Conservation (phyloP, 2,329 filamentous ascomycete species). For the Aspergillus luchuensis region DNA sequence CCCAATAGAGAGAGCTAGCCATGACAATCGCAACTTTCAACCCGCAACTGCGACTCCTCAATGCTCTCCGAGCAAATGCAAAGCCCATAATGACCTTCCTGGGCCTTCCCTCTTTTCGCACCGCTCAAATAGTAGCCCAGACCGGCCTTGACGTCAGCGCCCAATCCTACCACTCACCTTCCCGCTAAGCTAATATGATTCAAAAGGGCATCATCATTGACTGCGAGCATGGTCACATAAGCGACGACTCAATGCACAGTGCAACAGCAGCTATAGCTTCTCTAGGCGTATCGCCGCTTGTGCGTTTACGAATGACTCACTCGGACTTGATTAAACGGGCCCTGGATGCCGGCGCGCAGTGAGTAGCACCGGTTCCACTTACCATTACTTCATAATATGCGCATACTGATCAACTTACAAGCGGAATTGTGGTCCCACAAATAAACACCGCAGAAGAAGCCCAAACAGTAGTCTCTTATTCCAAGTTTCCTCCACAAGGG, state of each 20-base stretch:
- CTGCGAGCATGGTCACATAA: constrained; percentile 32
- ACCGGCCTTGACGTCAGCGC: constrained; percentile 23
- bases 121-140: constrained; percentile 24
- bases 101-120: constrained; percentile 23
- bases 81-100: constrained; percentile 27
- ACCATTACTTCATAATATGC: not conserved
- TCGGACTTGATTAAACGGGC: constrained; percentile 30
- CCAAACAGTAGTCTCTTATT: constrained; percentile 22
- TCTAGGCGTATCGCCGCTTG: constrained; percentile 27
- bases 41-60: constrained; percentile 18
- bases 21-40: constrained; percentile 15
- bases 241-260: constrained; percentile 33
- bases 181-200: not conserved
- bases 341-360: constrained; percentile 30
- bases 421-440: constrained; percentile 54
- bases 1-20: not conserved
- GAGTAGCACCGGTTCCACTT: not conserved
- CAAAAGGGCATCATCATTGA: constrained; percentile 26
- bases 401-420: not conserved
- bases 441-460: constrained; percentile 55
- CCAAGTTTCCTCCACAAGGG: constrained; percentile 35
- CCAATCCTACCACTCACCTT: not conserved
- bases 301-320: constrained; percentile 25
- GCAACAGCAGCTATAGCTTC: constrained; percentile 28
- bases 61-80: constrained; percentile 16